Base-by-base conservation (phyloP, 768 basidiomycete genomes). In the Auricularia sp. region DNA sequence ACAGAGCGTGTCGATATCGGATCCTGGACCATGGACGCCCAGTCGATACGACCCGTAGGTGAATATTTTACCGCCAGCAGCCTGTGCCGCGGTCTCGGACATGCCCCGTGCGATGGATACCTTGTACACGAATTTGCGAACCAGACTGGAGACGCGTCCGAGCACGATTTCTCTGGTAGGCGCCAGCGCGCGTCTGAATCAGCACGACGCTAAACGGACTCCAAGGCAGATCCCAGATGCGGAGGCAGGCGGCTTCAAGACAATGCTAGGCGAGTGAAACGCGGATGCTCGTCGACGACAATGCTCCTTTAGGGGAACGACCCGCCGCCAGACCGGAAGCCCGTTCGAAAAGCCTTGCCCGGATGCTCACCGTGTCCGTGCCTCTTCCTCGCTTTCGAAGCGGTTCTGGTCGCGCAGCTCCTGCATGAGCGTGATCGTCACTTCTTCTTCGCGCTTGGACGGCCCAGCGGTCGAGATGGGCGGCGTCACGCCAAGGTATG, bases 11-110 rank as follows among this genome's bases (percentile, higher is more conserved):
- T 99, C 97, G 74, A 99, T 98, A 83, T 99, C 96, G 61, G 89
- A 82, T 3, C 92, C 90, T 42, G 96, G 97, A 13, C 92, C 93
- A 75, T 98, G 97, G 24, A 98, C 97, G 66, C 97, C 97, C 61
- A 99, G 79, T 70, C 97, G 89, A 81, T 98, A 98, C 62, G 95
- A 98, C 51, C 97, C 97, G 75, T 96, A 99, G 6, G 97, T 98
- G 75, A 94, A 99, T 74, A 99, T 98, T 81, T 98, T 96, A 68
- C 95, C 97, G 62, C 97, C 97, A 8, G 97, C 93, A 61, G 91
- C 87, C 62, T 78, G 84, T 8, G 96, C 95, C 1, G 92, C 89
- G 21, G 88, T 77, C 68, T 98, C 94, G 36, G 94, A 95, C 58
- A 96, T 79, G 6, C 96, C 96, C 47, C 82, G 84, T 54, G 84